These are phyloP conservation scores for Tylopilus orsonianus DNA, from an alignment of 1,284 basidiomycete species.

Conservation along the genomic window DNA sequence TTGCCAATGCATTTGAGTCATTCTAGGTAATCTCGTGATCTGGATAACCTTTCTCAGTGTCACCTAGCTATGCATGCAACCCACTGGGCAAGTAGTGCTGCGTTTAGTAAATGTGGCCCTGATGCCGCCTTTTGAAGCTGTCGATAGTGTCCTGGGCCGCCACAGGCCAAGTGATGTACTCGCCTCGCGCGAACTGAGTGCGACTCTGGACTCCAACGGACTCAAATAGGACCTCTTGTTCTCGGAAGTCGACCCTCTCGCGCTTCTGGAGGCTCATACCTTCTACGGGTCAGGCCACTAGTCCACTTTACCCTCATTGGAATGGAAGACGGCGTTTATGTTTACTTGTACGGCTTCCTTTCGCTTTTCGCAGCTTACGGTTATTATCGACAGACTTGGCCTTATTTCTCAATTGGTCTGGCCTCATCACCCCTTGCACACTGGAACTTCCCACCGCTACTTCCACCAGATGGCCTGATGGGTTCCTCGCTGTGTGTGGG, in stretches of 20 bases:
- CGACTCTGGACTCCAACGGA: slow-evolving; percentile 20
- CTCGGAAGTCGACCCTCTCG: slow-evolving; percentile 68
- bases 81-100: slow-evolving; percentile 81
- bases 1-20: slow-evolving; percentile 88
- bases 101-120: slow-evolving; percentile 63
- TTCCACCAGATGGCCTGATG: slow-evolving; percentile 21
- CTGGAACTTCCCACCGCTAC: slow-evolving; percentile 82
- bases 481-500: slow-evolving; percentile 48
- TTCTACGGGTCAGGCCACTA: slow-evolving; percentile 96
- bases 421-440: slow-evolving; percentile 73
- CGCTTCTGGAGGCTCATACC: slow-evolving; percentile 70
- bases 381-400: slow-evolving; percentile 82
- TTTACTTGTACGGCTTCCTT: slow-evolving; percentile 68
- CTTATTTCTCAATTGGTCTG: slow-evolving; percentile 64
- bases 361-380: slow-evolving; percentile 77
- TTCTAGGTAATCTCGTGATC: slow-evolving; percentile 82
- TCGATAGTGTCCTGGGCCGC: slow-evolving; percentile 79
- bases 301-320: slow-evolving; percentile 84
- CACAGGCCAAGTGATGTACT: slow-evolving; percentile 54
- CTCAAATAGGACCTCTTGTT: slow-evolving; percentile 40
- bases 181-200: slow-evolving; percentile 44
- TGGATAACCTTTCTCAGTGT: slow-evolving; percentile 66
- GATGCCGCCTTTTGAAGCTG: slow-evolving; percentile 71
- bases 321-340: slow-evolving; percentile 94
- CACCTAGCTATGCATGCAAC: slow-evolving; percentile 64